Percentiles rank a stretch among this genome's conserved stretches.
These are phyloP conservation scores for Musa acuminata DNA, from an alignment of 176 grass and related monocot species.

Conservation along the genomic window DNA sequence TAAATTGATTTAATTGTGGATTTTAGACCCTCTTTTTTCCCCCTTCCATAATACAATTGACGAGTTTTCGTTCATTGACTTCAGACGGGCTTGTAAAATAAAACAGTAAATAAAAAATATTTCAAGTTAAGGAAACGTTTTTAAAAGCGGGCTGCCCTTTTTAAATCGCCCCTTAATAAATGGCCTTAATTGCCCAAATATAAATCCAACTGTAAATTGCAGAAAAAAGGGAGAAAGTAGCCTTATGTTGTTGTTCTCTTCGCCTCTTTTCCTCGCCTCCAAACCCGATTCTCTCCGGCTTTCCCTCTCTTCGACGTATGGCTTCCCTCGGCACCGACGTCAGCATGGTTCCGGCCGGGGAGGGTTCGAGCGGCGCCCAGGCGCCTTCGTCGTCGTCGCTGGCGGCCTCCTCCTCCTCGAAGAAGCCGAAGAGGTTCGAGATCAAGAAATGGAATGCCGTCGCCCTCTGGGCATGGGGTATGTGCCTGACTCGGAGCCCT, in stretches of 20 bases:
- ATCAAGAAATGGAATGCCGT: slow-evolving; percentile 6
- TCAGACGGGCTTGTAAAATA: too few species aligned
- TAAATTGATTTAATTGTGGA: too few species aligned
- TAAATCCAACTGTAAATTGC: too few species aligned
- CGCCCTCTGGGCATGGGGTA: slow-evolving; percentile 8
- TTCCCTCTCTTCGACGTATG: background rate
- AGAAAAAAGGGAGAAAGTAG: too few species aligned
- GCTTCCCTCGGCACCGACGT: background rate
- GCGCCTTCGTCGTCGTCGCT: background rate
- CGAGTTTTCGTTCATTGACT: too few species aligned
- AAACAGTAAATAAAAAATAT: too few species aligned
- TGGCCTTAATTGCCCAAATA: too few species aligned
- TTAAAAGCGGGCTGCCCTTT: too few species aligned
- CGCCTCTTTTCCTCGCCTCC: background rate
- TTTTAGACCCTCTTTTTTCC: too few species aligned
- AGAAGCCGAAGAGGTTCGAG: slow-evolving; percentile 6
- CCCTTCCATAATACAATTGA: too few species aligned
- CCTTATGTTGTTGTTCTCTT: background rate
- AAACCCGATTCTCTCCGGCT: background rate
- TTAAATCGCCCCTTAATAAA: too few species aligned
- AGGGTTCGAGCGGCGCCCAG: background rate
- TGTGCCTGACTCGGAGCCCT: background rate
- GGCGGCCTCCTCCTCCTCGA: background rate
- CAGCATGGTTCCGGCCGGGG: background rate
- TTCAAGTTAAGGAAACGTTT: too few species aligned